Evolutionary conservation across 2,329 filamentous ascomycete species (phyloP).

Genomic region (Huntiella abstrusa): DNA sequence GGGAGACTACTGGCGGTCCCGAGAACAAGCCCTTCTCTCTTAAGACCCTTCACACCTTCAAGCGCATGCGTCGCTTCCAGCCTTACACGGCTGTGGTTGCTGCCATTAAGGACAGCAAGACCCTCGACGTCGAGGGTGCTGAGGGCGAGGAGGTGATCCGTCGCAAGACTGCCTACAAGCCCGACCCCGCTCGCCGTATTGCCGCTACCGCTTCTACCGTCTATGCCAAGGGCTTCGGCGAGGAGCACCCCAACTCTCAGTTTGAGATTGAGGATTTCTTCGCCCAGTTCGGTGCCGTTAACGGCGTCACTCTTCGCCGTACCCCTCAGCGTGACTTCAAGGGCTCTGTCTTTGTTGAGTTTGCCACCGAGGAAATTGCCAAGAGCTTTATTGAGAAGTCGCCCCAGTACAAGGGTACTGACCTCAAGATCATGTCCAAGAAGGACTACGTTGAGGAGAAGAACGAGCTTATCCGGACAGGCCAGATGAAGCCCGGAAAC

Average conservation of each 20-base stretch:
- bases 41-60: conserved; percentile 65
- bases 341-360: conserved; percentile 91
- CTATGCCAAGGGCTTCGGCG: conserved; percentile 88
- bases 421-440: conserved; percentile 74
- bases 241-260: conserved; percentile 67
- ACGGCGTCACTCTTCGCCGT: conserved; percentile 73
- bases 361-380: conserved; percentile 57
- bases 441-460: conserved; percentile 69
- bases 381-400: conserved; percentile 70
- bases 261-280: conserved; percentile 93
- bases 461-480: conserved; percentile 49
- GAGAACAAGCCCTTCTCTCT: conserved; percentile 69
- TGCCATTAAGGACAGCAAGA: conserved; percentile 59
- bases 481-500: conserved; percentile 43
- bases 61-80: conserved; percentile 90
- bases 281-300: conserved; percentile 56
- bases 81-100: conserved; percentile 67
- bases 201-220: conserved; percentile 55
- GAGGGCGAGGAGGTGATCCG: conserved; percentile 53
- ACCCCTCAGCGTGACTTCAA: conserved; percentile 61
- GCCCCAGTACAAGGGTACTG: conserved; percentile 66
- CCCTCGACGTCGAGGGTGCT: conserved; percentile 55
- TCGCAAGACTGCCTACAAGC: conserved; percentile 55
- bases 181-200: conserved; percentile 34
- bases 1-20: conserved; percentile 55